A percentile compares a stretch with the other conserved stretches of the same genome.
Conservation (phyloP, 1,284 basidiomycete genomes). For the Trametes hirsuta region DNA sequence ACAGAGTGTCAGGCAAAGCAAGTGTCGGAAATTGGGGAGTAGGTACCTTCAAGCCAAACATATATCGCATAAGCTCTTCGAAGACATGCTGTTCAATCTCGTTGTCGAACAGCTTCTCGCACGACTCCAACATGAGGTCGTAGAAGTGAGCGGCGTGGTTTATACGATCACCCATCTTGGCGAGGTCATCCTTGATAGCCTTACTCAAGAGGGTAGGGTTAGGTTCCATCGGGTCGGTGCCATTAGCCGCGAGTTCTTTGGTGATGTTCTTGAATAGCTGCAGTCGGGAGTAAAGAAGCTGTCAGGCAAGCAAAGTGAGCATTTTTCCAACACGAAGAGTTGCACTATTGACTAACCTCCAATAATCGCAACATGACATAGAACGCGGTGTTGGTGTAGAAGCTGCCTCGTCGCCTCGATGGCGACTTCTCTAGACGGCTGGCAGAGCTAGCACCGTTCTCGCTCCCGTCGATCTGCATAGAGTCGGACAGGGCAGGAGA, state of each 20-base stretch:
- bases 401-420: slow-evolving; percentile 58
- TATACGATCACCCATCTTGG: slow-evolving; percentile 30
- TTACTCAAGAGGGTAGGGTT: slow-evolving; percentile 39
- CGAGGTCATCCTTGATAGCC: slow-evolving; percentile 34
- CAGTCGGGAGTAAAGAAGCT: slow-evolving; percentile 91
- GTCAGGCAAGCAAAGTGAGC: background rate
- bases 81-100: slow-evolving; percentile 87
- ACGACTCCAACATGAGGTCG: slow-evolving; percentile 82
- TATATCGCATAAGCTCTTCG: slow-evolving; percentile 89
- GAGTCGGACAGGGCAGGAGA: slow-evolving; percentile 57
- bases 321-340: background rate
- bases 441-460: slow-evolving; percentile 14
- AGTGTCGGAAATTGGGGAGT: background rate
- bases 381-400: slow-evolving; percentile 90
- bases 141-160: slow-evolving; percentile 62
- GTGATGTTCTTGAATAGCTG: slow-evolving; percentile 76
- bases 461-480: slow-evolving; percentile 38
- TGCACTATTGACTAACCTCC: slow-evolving; percentile 57
- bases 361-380: slow-evolving; percentile 86
- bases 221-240: slow-evolving; percentile 28
- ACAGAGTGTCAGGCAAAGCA: background rate
- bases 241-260: slow-evolving; percentile 47
- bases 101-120: slow-evolving; percentile 91
- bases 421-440: slow-evolving; percentile 26
- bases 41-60: slow-evolving; percentile 84